phyloP scores from a whole-genome alignment of 805 yeast species.

The Priceomyces carsonii region DNA sequence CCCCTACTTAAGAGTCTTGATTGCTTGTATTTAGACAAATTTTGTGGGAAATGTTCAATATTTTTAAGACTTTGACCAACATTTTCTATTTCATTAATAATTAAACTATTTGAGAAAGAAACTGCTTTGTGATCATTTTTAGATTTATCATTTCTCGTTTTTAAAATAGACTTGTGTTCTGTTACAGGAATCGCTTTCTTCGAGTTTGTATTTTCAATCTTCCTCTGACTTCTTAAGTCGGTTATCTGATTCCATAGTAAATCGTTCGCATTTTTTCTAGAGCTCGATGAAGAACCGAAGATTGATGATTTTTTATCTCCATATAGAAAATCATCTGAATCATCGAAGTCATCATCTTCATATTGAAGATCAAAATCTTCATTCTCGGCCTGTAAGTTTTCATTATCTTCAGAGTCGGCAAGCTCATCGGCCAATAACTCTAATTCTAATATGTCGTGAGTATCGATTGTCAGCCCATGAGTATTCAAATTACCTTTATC shows the following conservation, averaged over 20 bases:
- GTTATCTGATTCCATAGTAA: slow-evolving; percentile 44
- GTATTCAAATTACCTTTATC: slow-evolving; percentile 10
- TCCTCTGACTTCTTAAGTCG: slow-evolving; percentile 19
- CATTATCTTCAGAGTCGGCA: slow-evolving; percentile 26
- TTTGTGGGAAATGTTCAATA: slow-evolving; percentile 20
- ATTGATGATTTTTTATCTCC: slow-evolving; percentile 18
- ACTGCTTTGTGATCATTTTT: slow-evolving; percentile 46
- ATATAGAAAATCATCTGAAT: slow-evolving; percentile 31
- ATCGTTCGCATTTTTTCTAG: slow-evolving; percentile 13
- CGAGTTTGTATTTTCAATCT: neutral
- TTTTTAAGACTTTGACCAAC: slow-evolving; percentile 48
- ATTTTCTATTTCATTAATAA: slow-evolving; percentile 62
- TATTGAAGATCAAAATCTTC: slow-evolving; percentile 36
- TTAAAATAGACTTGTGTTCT: slow-evolving; percentile 2
- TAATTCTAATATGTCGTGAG: slow-evolving; percentile 50
- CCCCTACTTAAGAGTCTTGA: slow-evolving; percentile 3
- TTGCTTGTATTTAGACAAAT: slow-evolving; percentile 20
- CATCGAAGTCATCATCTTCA: slow-evolving; percentile 23
- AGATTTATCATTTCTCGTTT: neutral
- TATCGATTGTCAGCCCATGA: slow-evolving; percentile 31
- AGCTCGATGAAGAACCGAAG: slow-evolving; percentile 10
- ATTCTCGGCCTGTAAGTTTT: slow-evolving; percentile 33
- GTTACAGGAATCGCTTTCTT: neutral
- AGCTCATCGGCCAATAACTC: slow-evolving; percentile 56
- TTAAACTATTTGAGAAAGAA: slow-evolving; percentile 50